Conservation (phyloP, 768 basidiomycete species). For the Leucosporidium creatinivorum region DNA sequence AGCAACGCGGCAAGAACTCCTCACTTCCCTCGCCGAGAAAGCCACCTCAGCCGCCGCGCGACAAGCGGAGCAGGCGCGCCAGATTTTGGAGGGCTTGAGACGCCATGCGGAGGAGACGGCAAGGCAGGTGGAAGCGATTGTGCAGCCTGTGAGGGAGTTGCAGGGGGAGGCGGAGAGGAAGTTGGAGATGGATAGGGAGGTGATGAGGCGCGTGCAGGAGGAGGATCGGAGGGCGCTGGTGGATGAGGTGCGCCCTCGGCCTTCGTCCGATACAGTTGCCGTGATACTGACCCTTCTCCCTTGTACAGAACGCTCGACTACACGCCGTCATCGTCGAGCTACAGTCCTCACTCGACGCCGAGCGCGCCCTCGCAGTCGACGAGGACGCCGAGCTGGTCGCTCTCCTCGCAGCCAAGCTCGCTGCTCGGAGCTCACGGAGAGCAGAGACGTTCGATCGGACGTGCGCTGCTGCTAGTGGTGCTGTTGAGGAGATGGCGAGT, state of each 20-base stretch:
- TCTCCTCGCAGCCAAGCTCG: neutral
- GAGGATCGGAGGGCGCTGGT: conserved; percentile 7
- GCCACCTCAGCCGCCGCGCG: neutral
- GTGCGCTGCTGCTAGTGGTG: neutral
- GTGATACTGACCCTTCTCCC: too few relatives aligned
- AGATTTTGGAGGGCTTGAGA: neutral
- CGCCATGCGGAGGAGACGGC: neutral
- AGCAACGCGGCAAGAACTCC: neutral
- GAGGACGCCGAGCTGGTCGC: conserved; percentile 1
- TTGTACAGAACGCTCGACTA: neutral
- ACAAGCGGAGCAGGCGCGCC: neutral
- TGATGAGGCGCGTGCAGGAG: neutral
- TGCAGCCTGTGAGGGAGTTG: neutral
- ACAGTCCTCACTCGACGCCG: neutral
- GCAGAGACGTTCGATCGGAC: neutral
- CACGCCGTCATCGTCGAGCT: neutral
- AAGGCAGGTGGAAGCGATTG: neutral
- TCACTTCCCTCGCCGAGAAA: neutral
- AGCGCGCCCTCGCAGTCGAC: neutral
- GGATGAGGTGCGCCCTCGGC: conserved; percentile 1
- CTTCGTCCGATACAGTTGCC: too few relatives aligned
- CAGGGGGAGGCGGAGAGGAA: neutral
- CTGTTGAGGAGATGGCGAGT: neutral
- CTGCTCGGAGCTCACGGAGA: neutral
- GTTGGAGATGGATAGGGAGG: neutral